Evolutionary conservation across 495 filamentous ascomycete species (phyloP).

Genomic region (Rostrohypoxylon terebratum): DNA sequence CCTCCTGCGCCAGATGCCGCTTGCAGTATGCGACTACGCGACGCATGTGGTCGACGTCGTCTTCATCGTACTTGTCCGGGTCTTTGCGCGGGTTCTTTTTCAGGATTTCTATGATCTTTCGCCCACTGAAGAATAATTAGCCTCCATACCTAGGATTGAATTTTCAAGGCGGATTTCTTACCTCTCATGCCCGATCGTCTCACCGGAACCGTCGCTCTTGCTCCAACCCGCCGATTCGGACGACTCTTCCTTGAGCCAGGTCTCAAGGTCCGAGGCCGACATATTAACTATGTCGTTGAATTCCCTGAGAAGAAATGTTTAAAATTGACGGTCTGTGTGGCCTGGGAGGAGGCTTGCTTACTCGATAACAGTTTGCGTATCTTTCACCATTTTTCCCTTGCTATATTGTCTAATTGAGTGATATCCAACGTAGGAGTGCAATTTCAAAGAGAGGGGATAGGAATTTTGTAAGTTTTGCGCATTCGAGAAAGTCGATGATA

Average conservation of each 20-base stretch:
- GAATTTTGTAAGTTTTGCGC: background rate
- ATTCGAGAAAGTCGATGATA: background rate
- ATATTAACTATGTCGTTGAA: slow-evolving; percentile 79
- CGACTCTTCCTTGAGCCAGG: slow-evolving; percentile 68
- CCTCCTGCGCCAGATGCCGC: slow-evolving; percentile 74
- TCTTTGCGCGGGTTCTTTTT: slow-evolving; percentile 69
- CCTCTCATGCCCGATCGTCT: slow-evolving; percentile 76
- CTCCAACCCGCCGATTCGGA: slow-evolving; percentile 69
- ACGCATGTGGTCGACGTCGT: slow-evolving; percentile 73
- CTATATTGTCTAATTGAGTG: background rate
- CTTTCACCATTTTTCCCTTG: slow-evolving; percentile 66
- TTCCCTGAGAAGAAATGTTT: slow-evolving; percentile 58
- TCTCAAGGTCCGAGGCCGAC: slow-evolving; percentile 68
- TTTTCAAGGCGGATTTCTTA: slow-evolving; percentile 30
- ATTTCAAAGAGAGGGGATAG: background rate
- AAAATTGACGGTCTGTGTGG: background rate
- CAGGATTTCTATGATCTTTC: slow-evolving; percentile 73
- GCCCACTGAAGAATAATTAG: slow-evolving; percentile 57
- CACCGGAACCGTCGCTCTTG: slow-evolving; percentile 67
- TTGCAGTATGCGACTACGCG: slow-evolving; percentile 69
- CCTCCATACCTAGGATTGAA: background rate
- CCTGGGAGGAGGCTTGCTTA: slow-evolving; percentile 37
- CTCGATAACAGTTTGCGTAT: slow-evolving; percentile 67
- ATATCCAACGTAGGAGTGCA: background rate
- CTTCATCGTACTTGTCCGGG: slow-evolving; percentile 63